Evolutionary conservation across 2,329 filamentous ascomycete genomes (phyloP), one percentile per base, ranked within the genome.

Genomic region (Pleoardoris graminearum): DNA sequence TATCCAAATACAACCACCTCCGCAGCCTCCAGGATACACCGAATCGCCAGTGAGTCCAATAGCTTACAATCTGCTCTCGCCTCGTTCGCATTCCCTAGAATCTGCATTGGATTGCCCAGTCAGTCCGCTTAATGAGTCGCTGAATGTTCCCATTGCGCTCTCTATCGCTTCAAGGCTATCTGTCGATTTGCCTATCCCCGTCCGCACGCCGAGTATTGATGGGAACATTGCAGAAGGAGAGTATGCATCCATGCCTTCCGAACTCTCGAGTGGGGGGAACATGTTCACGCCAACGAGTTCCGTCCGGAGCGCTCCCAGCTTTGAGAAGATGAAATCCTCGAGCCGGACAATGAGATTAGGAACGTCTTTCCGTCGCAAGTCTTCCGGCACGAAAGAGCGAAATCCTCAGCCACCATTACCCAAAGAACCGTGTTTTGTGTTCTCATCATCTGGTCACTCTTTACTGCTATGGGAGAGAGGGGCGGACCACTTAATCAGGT

Each of bases 401-500:
- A 56, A 60, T 22, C 14, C 45, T 12, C 36, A 38, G 19, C 51
- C 21, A 30, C 60, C 62, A 12, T 46, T 72, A 21, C 69, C 70
- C 17, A 65, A 62, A 25, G 66, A 70, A 16, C 66, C 70, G 16
- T 48, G 44, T 38, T 71, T 70, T 30, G 58, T 52, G 8, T 74
- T 73, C 44, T 72, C 71, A 1, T 45, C 67, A 1, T 63, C 58
- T 5, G 64, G 64, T 1, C 54, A 62, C 25, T 61, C 62, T 1
- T 41, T 67, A 22, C 44, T 67, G 3, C 35, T 67, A 11, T 63
- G 61, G 62, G 58, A 59, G 1, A 63, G 60, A 29, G 43, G 48
- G 4, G 53, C 49, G 8, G 49, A 58, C 37, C 33, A 55, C 53
- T 54, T 72, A 8, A 53, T 67, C 37, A 58, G 65, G 7, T n/a